phyloP scores from a whole-genome alignment of 2,329 filamentous ascomycete species.

The Cladosporium sp. region DNA sequence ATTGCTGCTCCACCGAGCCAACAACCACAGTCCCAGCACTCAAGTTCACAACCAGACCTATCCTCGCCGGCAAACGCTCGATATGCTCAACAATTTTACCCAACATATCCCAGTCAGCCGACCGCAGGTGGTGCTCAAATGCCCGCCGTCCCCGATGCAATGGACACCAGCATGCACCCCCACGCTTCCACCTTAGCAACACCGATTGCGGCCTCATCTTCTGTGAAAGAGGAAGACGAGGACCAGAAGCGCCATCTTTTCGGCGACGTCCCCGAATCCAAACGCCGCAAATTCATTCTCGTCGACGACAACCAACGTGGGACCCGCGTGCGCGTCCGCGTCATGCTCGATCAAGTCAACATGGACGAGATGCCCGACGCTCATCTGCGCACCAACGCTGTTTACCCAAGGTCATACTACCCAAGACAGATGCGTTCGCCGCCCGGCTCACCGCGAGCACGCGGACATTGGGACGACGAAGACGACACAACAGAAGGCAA shows the following conservation, averaged over 20 bases:
- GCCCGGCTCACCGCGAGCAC: constrained; percentile 68
- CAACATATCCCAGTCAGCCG: constrained; percentile 58
- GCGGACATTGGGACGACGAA: constrained; percentile 67
- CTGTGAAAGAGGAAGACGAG: constrained; percentile 45
- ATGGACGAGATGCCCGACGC: constrained; percentile 95
- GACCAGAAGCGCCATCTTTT: constrained; percentile 67
- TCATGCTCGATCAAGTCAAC: constrained; percentile 88
- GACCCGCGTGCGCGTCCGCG: constrained; percentile 77
- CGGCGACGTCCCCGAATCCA: constrained; percentile 80
- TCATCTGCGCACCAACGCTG: constrained; percentile 83
- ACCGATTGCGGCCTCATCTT: constrained; percentile 32
- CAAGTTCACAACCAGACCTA: constrained; percentile 47
- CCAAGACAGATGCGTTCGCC: constrained; percentile 88
- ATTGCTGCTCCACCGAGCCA: constrained; percentile 59
- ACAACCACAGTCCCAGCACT: constrained; percentile 59
- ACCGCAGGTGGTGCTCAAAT: constrained; percentile 55
- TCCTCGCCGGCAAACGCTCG: constrained; percentile 61
- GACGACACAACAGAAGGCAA: constrained; percentile 53
- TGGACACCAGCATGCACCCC: constrained; percentile 39
- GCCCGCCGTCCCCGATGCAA: constrained; percentile 58
- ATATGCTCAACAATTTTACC: constrained; percentile 71
- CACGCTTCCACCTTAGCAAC: constrained; percentile 29
- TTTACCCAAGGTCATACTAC: constrained; percentile 88
- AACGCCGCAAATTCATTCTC: constrained; percentile 93
- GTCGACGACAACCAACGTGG: constrained; percentile 84